Conservation (phyloP, 2,329 filamentous ascomycete genomes). For the Chaetomium sp. region DNA sequence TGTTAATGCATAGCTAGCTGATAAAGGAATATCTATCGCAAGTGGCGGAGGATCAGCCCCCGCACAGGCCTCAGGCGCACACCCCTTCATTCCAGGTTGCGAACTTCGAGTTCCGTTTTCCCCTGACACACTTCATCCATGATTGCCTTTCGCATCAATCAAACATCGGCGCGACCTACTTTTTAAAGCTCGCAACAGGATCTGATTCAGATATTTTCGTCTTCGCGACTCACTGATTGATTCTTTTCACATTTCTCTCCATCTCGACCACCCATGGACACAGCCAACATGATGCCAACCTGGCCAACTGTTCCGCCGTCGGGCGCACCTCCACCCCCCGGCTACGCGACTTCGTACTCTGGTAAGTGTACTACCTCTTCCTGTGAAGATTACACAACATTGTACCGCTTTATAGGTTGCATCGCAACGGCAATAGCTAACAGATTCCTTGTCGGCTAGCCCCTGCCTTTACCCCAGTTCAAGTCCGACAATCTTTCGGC, state of each 20-base stretch:
- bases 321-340: slow-evolving; percentile 37
- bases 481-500: slow-evolving; percentile 55
- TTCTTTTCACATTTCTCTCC: not conserved
- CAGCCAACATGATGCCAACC: slow-evolving; percentile 29
- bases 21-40: not conserved
- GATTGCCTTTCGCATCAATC: not conserved
- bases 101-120: too few species aligned
- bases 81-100: not conserved
- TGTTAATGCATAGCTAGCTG: too few species aligned
- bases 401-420: too few species aligned
- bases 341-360: slow-evolving; percentile 22
- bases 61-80: not conserved
- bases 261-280: slow-evolving; percentile 7
- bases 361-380: slow-evolving; percentile 9
- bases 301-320: slow-evolving; percentile 31
- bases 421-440: not conserved
- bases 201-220: not conserved
- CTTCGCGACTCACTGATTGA: not conserved
- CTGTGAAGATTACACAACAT: too few species aligned
- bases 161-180: not conserved
- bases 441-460: slow-evolving; percentile 24
- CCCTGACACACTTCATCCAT: too few species aligned
- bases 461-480: slow-evolving; percentile 55
- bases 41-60: not conserved
- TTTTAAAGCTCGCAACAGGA: not conserved